phyloP scores from a whole-genome alignment of 495 filamentous ascomycete species.

The Neurospora sp. region DNA sequence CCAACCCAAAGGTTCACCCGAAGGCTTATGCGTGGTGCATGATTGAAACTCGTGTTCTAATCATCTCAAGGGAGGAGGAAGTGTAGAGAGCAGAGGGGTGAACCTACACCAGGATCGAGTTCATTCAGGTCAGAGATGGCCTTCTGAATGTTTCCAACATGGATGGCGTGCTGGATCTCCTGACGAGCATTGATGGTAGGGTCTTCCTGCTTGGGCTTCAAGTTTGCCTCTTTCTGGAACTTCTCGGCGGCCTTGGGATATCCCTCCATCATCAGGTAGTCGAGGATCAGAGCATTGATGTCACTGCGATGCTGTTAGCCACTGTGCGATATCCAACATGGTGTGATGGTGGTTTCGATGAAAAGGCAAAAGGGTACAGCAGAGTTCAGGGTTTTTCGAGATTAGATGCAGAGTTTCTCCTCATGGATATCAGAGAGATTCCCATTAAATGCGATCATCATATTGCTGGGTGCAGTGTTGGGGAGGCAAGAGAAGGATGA shows the following conservation, averaged over 20 bases:
- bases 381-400: slow-evolving; percentile 18
- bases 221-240: slow-evolving; percentile 88
- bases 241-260: slow-evolving; percentile 89
- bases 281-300: slow-evolving; percentile 91
- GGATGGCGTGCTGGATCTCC: slow-evolving; percentile 69
- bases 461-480: slow-evolving; percentile 29
- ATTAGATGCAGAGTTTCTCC: slow-evolving; percentile 57
- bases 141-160: slow-evolving; percentile 69
- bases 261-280: slow-evolving; percentile 92
- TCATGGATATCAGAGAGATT: slow-evolving; percentile 99
- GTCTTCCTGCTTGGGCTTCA: slow-evolving; percentile 58
- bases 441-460: slow-evolving; percentile 98
- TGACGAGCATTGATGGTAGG: slow-evolving; percentile 67
- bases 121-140: slow-evolving; percentile 86
- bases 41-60: slow-evolving; percentile 75
- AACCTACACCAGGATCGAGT: slow-evolving; percentile 75
- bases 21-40: slow-evolving; percentile 99
- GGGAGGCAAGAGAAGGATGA: slow-evolving; percentile 1
- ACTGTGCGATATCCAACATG: background rate
- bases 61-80: slow-evolving; percentile 56
- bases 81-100: background rate
- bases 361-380: slow-evolving; percentile 36
- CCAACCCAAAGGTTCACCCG: slow-evolving; percentile 22
- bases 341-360: slow-evolving; percentile 40
- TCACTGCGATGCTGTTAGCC: slow-evolving; percentile 48